Evolutionary conservation across 2,329 filamentous ascomycete genomes (phyloP).

Genomic region (Sclerotinia glacialis): DNA sequence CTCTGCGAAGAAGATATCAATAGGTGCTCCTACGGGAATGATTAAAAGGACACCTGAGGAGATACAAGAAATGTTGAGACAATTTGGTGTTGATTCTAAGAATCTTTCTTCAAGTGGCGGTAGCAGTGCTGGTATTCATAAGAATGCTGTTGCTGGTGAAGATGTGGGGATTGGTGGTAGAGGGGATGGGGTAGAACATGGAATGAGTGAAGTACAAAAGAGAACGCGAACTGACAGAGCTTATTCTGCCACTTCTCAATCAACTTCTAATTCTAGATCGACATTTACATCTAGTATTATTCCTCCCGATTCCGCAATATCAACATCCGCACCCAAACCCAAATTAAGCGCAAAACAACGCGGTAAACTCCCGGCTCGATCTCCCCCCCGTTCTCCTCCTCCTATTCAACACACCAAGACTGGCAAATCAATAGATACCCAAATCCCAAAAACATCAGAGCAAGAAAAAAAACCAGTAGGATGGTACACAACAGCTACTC

Average conservation of each 20-base stretch:
- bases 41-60: slow-evolving; percentile 2
- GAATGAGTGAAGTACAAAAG: not conserved
- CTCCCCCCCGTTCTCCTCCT: not conserved
- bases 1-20: not conserved
- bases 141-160: not conserved
- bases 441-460: not conserved
- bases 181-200: accelerated
- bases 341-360: not conserved
- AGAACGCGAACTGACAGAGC: not conserved
- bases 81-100: not conserved
- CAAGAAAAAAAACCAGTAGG: not conserved
- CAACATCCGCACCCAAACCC: not conserved
- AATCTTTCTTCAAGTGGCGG: not conserved
- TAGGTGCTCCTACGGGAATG: not conserved
- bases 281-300: not conserved
- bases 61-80: not conserved
- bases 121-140: too few relatives aligned
- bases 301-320: too few relatives aligned
- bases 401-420: accelerated
- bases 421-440: not conserved
- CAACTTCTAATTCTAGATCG: not conserved
- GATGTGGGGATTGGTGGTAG: not conserved
- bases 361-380: not conserved
- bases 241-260: not conserved
- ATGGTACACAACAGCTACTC: not conserved